phyloP scores from a whole-genome alignment of 352 stramenopile genomes.

The Phytophthora vignae region DNA sequence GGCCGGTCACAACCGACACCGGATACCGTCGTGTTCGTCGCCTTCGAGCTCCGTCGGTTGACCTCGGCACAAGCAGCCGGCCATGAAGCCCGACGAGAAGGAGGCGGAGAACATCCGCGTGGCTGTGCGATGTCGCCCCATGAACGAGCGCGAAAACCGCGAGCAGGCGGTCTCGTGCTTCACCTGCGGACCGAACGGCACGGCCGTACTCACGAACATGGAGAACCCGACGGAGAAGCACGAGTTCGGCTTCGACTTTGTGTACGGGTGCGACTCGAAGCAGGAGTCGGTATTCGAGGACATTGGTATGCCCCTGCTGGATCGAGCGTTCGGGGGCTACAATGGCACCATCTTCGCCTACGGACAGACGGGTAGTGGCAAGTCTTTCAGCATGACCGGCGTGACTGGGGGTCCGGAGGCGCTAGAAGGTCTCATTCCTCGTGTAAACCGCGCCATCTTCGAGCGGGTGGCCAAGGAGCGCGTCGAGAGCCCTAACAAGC shows the following conservation, averaged over 20 bases:
- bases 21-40: conserved; percentile 5
- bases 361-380: conserved; percentile 87
- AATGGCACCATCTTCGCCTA: conserved; percentile 94
- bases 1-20: conserved; percentile 26
- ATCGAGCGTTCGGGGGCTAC: conserved; percentile 86
- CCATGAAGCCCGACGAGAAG: conserved; percentile 82
- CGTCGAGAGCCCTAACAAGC: conserved; percentile 70
- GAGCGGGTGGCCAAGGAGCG: conserved; percentile 77
- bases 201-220: conserved; percentile 84
- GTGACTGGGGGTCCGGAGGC: conserved; percentile 57
- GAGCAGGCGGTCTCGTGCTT: conserved; percentile 83
- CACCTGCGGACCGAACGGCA: conserved; percentile 62
- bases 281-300: conserved; percentile 83
- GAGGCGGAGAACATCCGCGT: conserved; percentile 93
- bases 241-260: conserved; percentile 91
- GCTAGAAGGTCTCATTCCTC: conserved; percentile 91
- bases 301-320: conserved; percentile 81
- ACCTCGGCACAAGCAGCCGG: conserved; percentile 39
- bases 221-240: conserved; percentile 83
- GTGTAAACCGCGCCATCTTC: conserved; percentile 93
- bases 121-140: conserved; percentile 91
- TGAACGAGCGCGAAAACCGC: conserved; percentile 89
- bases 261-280: conserved; percentile 82
- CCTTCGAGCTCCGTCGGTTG: conserved; percentile 2
- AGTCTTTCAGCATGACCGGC: conserved; percentile 92